Evolutionary conservation across 768 basidiomycete genomes (phyloP), one percentile per base, ranked within the genome.

Genomic region (Mycena amicta): DNA sequence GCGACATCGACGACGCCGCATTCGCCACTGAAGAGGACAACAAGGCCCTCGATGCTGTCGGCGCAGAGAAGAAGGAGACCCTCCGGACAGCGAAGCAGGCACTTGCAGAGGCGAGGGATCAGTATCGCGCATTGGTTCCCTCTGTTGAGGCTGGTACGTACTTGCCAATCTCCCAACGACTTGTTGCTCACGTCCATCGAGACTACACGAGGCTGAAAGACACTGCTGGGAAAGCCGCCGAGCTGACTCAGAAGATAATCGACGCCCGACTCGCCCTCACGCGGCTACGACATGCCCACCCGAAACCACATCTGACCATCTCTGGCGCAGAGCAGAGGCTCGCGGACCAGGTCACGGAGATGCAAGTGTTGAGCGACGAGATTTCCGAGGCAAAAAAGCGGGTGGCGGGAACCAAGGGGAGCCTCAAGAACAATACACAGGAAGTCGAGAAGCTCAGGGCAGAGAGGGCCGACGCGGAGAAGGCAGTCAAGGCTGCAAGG

Each of bases 11-110:
- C 65, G 91, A 95, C 57, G 90, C 92, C 0, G 89, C 89, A 2
- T 83, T 87, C 57, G 84, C 94, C 39, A 89, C 88, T 4, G 85
- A 85, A 6, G 88, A 88, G n/a, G 87, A 89, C 60, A 95, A 94
- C 65, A 84, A 88, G 59, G 81, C 80, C 22, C 79, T 92, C 8
- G 73, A 79, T 23, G 66, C 75, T 5, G 72, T 73, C 47, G 93
- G 92, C 65, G 84, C 83, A 51, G 75, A 83, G 64, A 92, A 89
- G 76, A 94, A 96, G 70, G 81, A 77, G 28, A 76, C 71, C 23
- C 69, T 94, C 37, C 89, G 89, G 62, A 75, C 75, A 2, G 81
- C 83, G 22, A 95, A 95, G 72, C 75, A 72, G 3, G 76, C 73
- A 13, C 77, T 93, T 12, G 80, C 78, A 0, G 84, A 87, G 64